A percentile compares a stretch with the other conserved stretches of the same genome.
Evolutionary conservation across 805 yeast species (phyloP).

Genomic region (Hermanozyma aechmeae): DNA sequence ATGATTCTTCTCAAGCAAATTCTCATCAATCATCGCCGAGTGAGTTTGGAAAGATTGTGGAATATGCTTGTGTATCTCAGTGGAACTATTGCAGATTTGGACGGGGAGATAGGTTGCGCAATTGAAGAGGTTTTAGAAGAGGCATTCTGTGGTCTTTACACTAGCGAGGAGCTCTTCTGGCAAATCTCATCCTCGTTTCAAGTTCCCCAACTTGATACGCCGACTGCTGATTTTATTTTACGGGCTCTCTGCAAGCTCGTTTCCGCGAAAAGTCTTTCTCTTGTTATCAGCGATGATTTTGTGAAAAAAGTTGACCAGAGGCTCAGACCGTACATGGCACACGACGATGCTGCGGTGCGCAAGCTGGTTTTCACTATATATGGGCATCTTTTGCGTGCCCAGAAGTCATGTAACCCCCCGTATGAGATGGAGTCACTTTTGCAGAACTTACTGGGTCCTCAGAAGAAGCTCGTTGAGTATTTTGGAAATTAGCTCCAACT

Average conservation of each 20-base stretch:
- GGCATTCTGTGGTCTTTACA: slow-evolving; percentile 17
- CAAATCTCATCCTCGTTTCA: slow-evolving; percentile 9
- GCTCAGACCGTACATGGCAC: slow-evolving; percentile 16
- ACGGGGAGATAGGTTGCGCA: slow-evolving; percentile 16
- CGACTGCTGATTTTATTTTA: slow-evolving; percentile 11
- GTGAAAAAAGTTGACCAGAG: slow-evolving; percentile 18
- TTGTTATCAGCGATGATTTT: slow-evolving; percentile 11
- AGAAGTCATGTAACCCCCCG: slow-evolving; percentile 2
- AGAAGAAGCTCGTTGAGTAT: slow-evolving; percentile 37
- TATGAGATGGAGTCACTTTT: slow-evolving; percentile 19
- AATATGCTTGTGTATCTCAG: slow-evolving; percentile 13
- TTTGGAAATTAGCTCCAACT: no score
- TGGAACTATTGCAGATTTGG: slow-evolving; percentile 2
- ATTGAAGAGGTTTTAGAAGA: slow-evolving; percentile 22
- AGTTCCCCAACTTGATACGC: slow-evolving; percentile 1
- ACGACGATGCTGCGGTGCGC: slow-evolving; percentile 27
- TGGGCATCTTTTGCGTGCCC: slow-evolving; percentile 19
- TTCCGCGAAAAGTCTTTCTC: slow-evolving; percentile 9
- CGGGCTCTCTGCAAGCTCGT: slow-evolving; percentile 19
- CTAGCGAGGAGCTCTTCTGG: slow-evolving; percentile 12
- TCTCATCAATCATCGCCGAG: slow-evolving; percentile 15
- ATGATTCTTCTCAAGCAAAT: slow-evolving; percentile 28
- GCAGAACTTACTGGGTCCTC: slow-evolving; percentile 30
- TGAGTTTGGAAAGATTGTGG: slow-evolving; percentile 18
- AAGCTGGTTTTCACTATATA: slow-evolving; percentile 28